Base-by-base conservation (phyloP, 768 basidiomycete genomes). In the Dacryopinax spathularia region DNA sequence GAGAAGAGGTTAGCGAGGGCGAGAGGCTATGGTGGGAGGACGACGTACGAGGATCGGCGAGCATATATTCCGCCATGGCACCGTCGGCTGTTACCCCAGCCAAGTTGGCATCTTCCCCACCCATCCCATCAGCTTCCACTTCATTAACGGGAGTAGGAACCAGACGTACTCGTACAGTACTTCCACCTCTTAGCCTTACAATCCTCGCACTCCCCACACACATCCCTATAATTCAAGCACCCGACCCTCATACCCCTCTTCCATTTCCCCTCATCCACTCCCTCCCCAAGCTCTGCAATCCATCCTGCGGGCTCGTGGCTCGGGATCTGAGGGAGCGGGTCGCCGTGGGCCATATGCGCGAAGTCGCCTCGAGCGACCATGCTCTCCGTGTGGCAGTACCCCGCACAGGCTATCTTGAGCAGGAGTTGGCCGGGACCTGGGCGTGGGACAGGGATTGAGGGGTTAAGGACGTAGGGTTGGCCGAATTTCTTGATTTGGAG, bases 371-470 rank as follows among this genome's bases (percentile, higher is more conserved):
- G 33, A 34, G 43, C 16, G 16, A 61, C 41, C 64, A 61, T 25
- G 15, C n/a, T 31, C 18, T 62, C 65, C 22, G 65, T 65, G 39
- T 65, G 65, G 41, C 65, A 65, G 56, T 48, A 65, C 7, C 65
- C 65, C 20, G 61, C 61, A 3, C 34, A 41, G 33, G 33, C 62
- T 15, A 56, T 36, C 25, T 60, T 48, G 43, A 65, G 31, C 9
- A 65, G 65, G 6, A 65, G 59, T 29, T 62, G 41, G 31, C 37
- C 29, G 0, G 43, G 43, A 25, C 48, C 41, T 18, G 60, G 25
- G 7, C 27, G 22, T 12, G 65, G 65, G 1, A 62, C 62, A 10
- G 65, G 61, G 16, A 65, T 39, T 22, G 13, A 20, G 48, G 48
- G 22, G 48, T 56, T 56, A 29, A 56, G 48, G 5, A 56, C 25